A percentile compares a stretch with the other conserved stretches of the same genome.
These are phyloP conservation scores for Ascocoryne sarcoides DNA, from an alignment of 2,329 filamentous ascomycete genomes.

Conservation along the genomic window DNA sequence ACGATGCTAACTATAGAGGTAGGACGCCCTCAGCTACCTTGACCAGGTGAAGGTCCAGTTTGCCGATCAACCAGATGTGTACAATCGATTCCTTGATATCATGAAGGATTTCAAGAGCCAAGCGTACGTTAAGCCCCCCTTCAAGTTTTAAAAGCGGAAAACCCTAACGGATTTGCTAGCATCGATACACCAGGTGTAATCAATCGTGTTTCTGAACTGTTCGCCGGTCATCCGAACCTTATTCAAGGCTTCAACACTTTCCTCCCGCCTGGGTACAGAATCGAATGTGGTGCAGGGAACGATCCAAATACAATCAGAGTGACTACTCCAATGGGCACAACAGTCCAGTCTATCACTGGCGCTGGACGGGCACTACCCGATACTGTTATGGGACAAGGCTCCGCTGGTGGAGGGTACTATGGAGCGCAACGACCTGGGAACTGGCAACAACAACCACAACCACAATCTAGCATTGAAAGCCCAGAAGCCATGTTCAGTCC, in stretches of 20 bases:
- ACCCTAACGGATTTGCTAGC: slow-evolving; percentile 34
- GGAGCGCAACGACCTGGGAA: slow-evolving; percentile 30
- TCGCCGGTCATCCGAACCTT: slow-evolving; percentile 87
- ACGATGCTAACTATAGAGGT: slow-evolving; percentile 12
- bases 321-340: slow-evolving; percentile 96
- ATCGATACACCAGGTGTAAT: slow-evolving; percentile 98
- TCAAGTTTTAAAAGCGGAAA: background rate
- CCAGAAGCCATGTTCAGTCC: slow-evolving; percentile 54
- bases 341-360: slow-evolving; percentile 72
- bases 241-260: slow-evolving; percentile 99
- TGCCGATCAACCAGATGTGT: slow-evolving; percentile 91
- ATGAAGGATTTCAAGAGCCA: slow-evolving; percentile 99
- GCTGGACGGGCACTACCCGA: slow-evolving; percentile 35
- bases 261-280: slow-evolving; percentile 87
- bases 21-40: slow-evolving; percentile 86
- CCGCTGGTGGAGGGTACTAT: slow-evolving; percentile 31
- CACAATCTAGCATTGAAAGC: slow-evolving; percentile 53
- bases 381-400: slow-evolving; percentile 17
- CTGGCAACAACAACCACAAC: slow-evolving; percentile 45
- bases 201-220: slow-evolving; percentile 88
- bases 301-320: slow-evolving; percentile 95
- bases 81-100: slow-evolving; percentile 93
- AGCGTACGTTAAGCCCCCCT: slow-evolving; percentile 51
- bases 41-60: slow-evolving; percentile 99
- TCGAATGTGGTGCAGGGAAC: slow-evolving; percentile 88